Evolutionary conservation across 2,329 filamentous ascomycete species (phyloP).

Genomic region (Fusarium avenaceum): DNA sequence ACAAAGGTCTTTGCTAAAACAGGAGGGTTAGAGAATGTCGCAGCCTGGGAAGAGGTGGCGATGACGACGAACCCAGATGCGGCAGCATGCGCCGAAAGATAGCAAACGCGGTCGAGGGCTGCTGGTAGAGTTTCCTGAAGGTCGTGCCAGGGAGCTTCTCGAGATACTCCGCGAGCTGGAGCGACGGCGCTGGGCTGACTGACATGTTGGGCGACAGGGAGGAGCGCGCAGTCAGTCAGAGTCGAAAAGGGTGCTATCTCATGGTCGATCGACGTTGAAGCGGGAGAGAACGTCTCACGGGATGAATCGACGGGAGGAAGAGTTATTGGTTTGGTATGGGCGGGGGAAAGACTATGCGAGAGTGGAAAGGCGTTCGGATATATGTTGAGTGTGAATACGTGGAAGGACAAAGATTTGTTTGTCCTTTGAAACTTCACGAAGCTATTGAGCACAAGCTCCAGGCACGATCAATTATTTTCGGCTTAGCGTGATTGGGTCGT

Average conservation of each 20-base stretch:
- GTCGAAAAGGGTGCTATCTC: slow-evolving; percentile 39
- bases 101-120: slow-evolving; percentile 93
- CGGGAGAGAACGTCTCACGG: neutral
- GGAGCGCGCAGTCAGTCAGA: slow-evolving; percentile 47
- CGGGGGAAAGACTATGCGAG: neutral
- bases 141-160: slow-evolving; percentile 91
- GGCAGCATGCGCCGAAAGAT: slow-evolving; percentile 98
- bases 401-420: neutral
- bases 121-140: slow-evolving; percentile 92
- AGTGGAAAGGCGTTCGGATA: neutral
- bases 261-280: slow-evolving; percentile 37
- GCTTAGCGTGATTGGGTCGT: slow-evolving; percentile 12
- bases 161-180: slow-evolving; percentile 86
- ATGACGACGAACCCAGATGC: slow-evolving; percentile 75
- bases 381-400: rapidly evolving
- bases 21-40: slow-evolving; percentile 13
- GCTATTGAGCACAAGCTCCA: slow-evolving; percentile 35
- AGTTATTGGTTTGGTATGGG: rapidly evolving
- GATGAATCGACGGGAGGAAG: neutral
- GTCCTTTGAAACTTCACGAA: slow-evolving; percentile 13
- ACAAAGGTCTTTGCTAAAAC: slow-evolving; percentile 88
- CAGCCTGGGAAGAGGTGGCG: neutral
- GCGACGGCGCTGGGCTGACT: slow-evolving; percentile 62
- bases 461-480: slow-evolving; percentile 28
- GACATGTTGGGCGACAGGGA: slow-evolving; percentile 59